phyloP scores from a whole-genome alignment of 2,329 filamentous ascomycete genomes.

The Xylariomycetidae sp. region DNA sequence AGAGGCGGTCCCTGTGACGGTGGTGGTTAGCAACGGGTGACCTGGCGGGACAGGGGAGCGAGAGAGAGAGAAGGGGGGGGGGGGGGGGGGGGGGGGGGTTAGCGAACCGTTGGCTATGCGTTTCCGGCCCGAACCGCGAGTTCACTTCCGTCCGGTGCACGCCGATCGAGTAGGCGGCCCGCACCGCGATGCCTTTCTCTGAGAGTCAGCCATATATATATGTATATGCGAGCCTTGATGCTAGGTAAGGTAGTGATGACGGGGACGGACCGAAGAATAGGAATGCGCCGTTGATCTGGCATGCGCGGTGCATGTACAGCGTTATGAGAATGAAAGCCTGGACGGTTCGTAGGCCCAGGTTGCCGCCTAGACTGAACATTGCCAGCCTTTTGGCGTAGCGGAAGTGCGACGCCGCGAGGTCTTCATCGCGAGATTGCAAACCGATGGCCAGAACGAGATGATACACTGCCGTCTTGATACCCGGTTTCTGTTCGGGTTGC shows the following conservation, averaged over 20 bases:
- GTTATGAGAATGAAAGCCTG: constrained; percentile 46
- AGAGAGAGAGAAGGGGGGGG: not conserved
- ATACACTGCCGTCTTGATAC: constrained; percentile 37
- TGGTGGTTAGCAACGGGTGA: too few relatives aligned
- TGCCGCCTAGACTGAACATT: constrained; percentile 37
- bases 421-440: constrained; percentile 35
- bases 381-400: constrained; percentile 43
- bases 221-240: not conserved
- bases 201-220: constrained; percentile 1
- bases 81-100: not conserved
- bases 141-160: constrained; percentile 50
- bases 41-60: too few relatives aligned
- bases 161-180: constrained; percentile 47
- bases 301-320: constrained; percentile 48
- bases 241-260: not conserved
- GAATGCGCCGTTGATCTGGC: constrained; percentile 50
- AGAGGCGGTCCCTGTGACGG: constrained; percentile 38
- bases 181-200: constrained; percentile 37
- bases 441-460: constrained; percentile 48
- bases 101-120: constrained; percentile 34
- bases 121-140: constrained; percentile 39
- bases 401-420: constrained; percentile 39
- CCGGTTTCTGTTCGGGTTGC: constrained; percentile 26
- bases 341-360: constrained; percentile 42
- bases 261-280: constrained; percentile 38